Percentiles rank a stretch among this genome's conserved stretches.
These are phyloP conservation scores for Uncinocarpus reesii DNA, from an alignment of 2,329 filamentous ascomycete species.

Conservation along the genomic window DNA sequence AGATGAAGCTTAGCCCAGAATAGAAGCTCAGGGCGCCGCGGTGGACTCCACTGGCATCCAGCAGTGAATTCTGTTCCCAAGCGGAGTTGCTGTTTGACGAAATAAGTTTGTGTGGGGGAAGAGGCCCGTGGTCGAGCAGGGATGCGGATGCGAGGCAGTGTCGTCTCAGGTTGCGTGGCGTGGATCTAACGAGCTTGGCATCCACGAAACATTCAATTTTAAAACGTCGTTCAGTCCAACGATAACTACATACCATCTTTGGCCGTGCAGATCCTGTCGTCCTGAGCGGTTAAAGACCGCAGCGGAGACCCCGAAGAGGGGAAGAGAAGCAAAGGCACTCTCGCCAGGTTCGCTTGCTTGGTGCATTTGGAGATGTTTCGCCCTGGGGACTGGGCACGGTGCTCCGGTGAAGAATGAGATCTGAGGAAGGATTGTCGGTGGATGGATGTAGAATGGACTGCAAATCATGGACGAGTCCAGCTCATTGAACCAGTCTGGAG, in stretches of 20 bases:
- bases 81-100: not conserved
- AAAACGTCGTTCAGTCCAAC: not conserved
- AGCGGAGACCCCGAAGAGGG: too few species aligned
- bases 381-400: slow-evolving; percentile 3
- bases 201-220: not conserved
- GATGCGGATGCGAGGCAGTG: slow-evolving; percentile 2
- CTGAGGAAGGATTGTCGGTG: not conserved
- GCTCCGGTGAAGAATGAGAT: not conserved
- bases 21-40: slow-evolving; percentile 8
- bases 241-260: not conserved
- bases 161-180: slow-evolving; percentile 4
- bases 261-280: not conserved
- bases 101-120: slow-evolving; percentile 6
- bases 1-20: slow-evolving; percentile 1
- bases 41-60: not conserved
- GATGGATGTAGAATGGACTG: not conserved
- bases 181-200: slow-evolving; percentile 2
- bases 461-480: not conserved
- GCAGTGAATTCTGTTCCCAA: not conserved
- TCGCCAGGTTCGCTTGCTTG: too few species aligned
- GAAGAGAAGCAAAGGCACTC: too few species aligned
- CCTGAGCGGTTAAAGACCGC: too few species aligned
- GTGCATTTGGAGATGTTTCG: too few species aligned
- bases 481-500: not conserved
- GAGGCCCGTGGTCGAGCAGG: slow-evolving; percentile 10